Evolutionary conservation across 306 rosid genomes (phyloP), one percentile per base, ranked within the genome.

Genomic region (Bauhinia variegata): DNA sequence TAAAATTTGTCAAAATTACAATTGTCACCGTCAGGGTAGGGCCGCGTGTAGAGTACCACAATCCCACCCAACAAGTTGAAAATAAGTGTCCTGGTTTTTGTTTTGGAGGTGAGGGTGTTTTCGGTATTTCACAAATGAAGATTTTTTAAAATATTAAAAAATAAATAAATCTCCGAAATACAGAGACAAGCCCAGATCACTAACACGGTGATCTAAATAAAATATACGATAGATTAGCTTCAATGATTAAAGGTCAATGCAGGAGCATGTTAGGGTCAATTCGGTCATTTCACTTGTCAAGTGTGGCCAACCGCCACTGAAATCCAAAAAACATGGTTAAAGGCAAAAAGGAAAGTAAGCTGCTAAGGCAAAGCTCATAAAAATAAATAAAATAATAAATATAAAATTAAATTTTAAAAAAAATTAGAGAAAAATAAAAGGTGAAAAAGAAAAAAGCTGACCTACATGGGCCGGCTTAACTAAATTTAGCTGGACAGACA

Each of bases 401-500:
- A 17, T 49, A 43, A 46, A 18, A 23, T 16, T 5, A 65, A 59
- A 55, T 36, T 36, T 5, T n/a, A n/a, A n/a, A 23, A 19, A n/a
- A 2, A 7, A 49, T 28, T 2, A 28, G 11, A 30, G 12, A 12
- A 18, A 4, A 13, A 12, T 2, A 61, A 68, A 38, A 4, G n/a
- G 11, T 9, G 12, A 44, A 70, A 68, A 78, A 57, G 14, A 57
- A 77, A n/a, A 71, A 80, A 66, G 85, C 77, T 87, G 96, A 85
- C 86, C 87, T 78, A 80, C 77, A 70, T 56, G 75, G 77, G 77
- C 78, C 85, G 84, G 95, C 84, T 79, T 85, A 87, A 85, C 98
- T 84, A 84, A 87, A 85, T 82, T 73, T 89, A 92, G 98, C 88
- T 84, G 91, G 84, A 87, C 83, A 82, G 92, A 89, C 96, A 89